Evolutionary conservation across 148 eudicot species (phyloP), one percentile per base, ranked within the genome.

Genomic region (Nepenthes mirabilis): DNA sequence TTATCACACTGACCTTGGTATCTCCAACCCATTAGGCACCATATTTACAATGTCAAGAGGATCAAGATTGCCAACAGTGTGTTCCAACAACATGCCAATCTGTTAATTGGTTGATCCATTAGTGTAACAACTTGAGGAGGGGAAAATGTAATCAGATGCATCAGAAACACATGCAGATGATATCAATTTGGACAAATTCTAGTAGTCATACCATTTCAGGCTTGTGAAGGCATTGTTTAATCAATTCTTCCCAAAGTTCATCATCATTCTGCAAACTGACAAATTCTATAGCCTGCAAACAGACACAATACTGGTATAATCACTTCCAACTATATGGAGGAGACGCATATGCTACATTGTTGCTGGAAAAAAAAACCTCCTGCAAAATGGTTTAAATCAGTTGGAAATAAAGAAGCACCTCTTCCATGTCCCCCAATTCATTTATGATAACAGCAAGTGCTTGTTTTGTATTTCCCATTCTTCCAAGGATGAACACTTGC

Each of bases 171-270:
- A 40, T 40, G 8, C 8, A 8, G 6, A 40, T 5, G 23, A 52
- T 52, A 13, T 52, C 6, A 52, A 55, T 55, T 34, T 55, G 37
- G 36, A 33, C 36, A 33, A 55, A 11, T 23, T 1, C 34, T 33
- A 1, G 7, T 11, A 53, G 56, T 34, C 43, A 57, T 91, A 91
- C 98, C 98, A 91, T 91, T 80, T 91, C 98, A 60, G 98, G 98
- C 63, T 77, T 85, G 70, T 91, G 70, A 43, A 90, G 76, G 36
- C 94, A 75, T 60, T 83, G 96, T 55, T 72, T 85, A 62, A 91
- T 88, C 71, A 91, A 69, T 72, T 91, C 98, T 75, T 88, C 98
- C 98, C 98, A 91, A 48, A 91, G 80, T 47, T 91, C 98, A 66
- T 91, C 98, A 65, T 91, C 98, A 40, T 91, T 85, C 75, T 91